Evolutionary conservation across 768 basidiomycete genomes (phyloP), one percentile per base, ranked within the genome.

Genomic region (Psilocybe cyanescens): DNA sequence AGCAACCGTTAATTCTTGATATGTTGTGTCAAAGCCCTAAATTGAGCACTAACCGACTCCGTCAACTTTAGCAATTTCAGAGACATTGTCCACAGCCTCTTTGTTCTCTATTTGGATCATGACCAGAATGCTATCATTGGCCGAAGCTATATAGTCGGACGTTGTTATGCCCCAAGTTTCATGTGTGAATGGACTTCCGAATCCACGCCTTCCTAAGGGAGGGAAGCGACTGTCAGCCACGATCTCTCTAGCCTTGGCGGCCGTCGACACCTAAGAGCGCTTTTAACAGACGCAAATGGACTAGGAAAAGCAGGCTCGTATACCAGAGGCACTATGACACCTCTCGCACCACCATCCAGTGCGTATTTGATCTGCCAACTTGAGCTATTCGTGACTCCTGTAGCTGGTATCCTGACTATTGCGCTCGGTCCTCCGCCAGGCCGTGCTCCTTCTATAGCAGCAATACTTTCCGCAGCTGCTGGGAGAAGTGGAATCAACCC

Each of bases 341-440:
- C 88, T 29, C 79, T 76, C 16, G 88, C 89, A 4, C 89, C 89
- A 0, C 85, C 84, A 67, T 90, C 89, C 31, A 90, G 79, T 0
- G 84, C 88, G 61, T 86, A 79, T 74, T 90, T 90, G 73, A 90
- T 88, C 71, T 89, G 88, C 87, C 88, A 89, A 58, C 79, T 79
- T 2, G 86, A 85, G 63, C 83, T 82, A 0, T 75, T 74, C 29
- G 80, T 82, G 37, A 79, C 68, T 0, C 87, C 88, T 2, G 88
- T 90, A 7, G 87, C 87, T 6, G 89, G 85, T 51, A 90, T 83
- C 29, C 89, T 73, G 4, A 90, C 83, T 41, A 90, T 65, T 8
- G 83, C 75, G 65, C 83, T 88, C 0, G 85, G 84, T 1, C 79
- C 81, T 30, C 80, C 81, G 31, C 67, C 64, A 2, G 68, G 67